These are phyloP conservation scores for Mycotypha africana DNA, from an alignment of 371 early-diverging fungal genomes.

Conservation along the genomic window DNA sequence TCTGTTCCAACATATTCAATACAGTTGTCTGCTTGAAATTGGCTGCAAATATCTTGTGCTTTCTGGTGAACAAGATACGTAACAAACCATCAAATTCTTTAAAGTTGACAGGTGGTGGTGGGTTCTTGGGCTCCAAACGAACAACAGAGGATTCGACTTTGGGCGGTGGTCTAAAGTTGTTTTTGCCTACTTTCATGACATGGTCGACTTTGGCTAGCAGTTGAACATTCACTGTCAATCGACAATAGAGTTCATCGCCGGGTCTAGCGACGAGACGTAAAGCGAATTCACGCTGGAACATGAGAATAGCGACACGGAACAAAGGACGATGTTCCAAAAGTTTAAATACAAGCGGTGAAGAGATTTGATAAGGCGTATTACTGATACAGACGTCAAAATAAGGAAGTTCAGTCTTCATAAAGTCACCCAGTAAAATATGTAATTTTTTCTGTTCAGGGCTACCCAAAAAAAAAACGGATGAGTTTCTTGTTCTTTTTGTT, in stretches of 20 bases:
- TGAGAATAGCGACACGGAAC: slow-evolving; percentile 92
- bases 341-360: slow-evolving; percentile 97
- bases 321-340: slow-evolving; percentile 91
- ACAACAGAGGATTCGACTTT: slow-evolving; percentile 98
- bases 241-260: slow-evolving; percentile 92
- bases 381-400: slow-evolving; percentile 99
- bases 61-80: slow-evolving; percentile 93
- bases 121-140: slow-evolving; percentile 90
- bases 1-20: slow-evolving; percentile 85
- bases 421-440: slow-evolving; percentile 96
- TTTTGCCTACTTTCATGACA: slow-evolving; percentile 96
- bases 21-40: slow-evolving; percentile 89
- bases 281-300: slow-evolving; percentile 99
- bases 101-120: slow-evolving; percentile 93
- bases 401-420: slow-evolving; percentile 95
- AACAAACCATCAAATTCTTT: slow-evolving; percentile 98
- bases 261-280: slow-evolving; percentile 96
- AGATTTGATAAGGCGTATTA: slow-evolving; percentile 99
- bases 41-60: slow-evolving; percentile 90
- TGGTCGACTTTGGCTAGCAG: slow-evolving; percentile 95
- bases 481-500: too few relatives aligned
- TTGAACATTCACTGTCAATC: slow-evolving; percentile 97
- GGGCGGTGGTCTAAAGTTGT: slow-evolving; percentile 99
- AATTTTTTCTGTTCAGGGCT: slow-evolving; percentile 84
- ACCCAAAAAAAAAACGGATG: background rate